Evolutionary conservation across 441 rosid species (phyloP).

Genomic region (Syzygium syzygioides): DNA sequence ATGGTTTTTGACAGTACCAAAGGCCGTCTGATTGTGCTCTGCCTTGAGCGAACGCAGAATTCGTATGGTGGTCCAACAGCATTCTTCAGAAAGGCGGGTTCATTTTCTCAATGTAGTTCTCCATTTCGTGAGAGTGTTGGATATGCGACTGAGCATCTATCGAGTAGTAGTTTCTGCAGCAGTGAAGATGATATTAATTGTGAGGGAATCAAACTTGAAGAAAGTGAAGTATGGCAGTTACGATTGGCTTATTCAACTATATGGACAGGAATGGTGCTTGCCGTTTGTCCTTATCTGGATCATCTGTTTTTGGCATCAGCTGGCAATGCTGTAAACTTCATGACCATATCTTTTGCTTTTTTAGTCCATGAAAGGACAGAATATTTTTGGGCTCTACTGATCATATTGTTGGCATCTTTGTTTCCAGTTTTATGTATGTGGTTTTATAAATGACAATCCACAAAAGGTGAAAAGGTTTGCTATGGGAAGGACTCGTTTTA

Average conservation of each 20-base stretch:
- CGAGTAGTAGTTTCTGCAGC: slow-evolving; percentile 79
- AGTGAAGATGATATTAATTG: slow-evolving; percentile 80
- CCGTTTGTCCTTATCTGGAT: slow-evolving; percentile 91
- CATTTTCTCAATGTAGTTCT: slow-evolving; percentile 74
- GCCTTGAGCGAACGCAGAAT: slow-evolving; percentile 64
- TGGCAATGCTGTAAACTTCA: slow-evolving; percentile 85
- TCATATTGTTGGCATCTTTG: slow-evolving; percentile 18
- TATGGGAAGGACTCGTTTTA: slow-evolving; percentile 83
- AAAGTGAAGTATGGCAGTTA: slow-evolving; percentile 80
- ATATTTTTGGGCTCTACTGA: slow-evolving; percentile 8
- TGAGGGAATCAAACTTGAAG: slow-evolving; percentile 82
- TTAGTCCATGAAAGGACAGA: slow-evolving; percentile 1
- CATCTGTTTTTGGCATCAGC: slow-evolving; percentile 90
- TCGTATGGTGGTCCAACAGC: slow-evolving; percentile 78
- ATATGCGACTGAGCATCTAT: slow-evolving; percentile 65
- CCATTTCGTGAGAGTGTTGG: slow-evolving; percentile 82
- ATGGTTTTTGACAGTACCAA: slow-evolving; percentile 56
- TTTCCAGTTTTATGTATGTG: slow-evolving; percentile 81
- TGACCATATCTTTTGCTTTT: slow-evolving; percentile 12
- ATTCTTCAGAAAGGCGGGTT: slow-evolving; percentile 62
- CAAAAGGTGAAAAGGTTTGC: slow-evolving; percentile 73
- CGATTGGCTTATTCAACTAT: slow-evolving; percentile 43
- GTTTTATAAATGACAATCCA: slow-evolving; percentile 67
- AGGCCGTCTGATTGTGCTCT: slow-evolving; percentile 83
- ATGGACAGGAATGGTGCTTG: slow-evolving; percentile 90